phyloP scores from a whole-genome alignment of 768 basidiomycete species.

The Podaxis sp. region DNA sequence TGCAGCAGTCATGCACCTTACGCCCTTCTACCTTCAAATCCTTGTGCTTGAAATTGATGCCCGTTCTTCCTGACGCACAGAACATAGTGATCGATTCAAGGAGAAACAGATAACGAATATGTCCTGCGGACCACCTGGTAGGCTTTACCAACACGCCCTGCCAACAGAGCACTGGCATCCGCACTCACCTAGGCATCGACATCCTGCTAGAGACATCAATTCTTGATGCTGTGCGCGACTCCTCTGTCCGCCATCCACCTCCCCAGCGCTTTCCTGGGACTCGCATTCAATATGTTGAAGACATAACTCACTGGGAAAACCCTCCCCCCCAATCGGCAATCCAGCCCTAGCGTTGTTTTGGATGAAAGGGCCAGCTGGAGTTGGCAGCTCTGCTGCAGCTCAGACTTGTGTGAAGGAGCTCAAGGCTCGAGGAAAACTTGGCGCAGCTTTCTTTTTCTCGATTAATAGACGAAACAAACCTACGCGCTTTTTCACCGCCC shows the following conservation, averaged over 20 bases:
- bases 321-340: not conserved
- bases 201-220: not conserved
- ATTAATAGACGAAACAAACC: not conserved
- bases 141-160: not conserved
- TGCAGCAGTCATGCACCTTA: not conserved
- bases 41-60: not conserved
- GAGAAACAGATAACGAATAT: not conserved
- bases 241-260: not conserved
- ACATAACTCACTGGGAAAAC: not conserved
- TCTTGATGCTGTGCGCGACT: not conserved
- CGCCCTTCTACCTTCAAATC: not conserved
- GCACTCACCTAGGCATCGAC: not conserved
- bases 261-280: not conserved
- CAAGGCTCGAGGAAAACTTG: not conserved
- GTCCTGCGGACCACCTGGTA: not conserved
- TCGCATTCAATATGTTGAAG: constrained; percentile 1
- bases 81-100: not conserved
- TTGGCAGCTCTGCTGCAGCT: not conserved
- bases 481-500: not conserved
- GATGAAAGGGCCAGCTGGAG: not conserved
- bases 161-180: not conserved
- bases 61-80: not conserved
- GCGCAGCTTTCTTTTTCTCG: constrained; percentile 8
- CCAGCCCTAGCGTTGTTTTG: not conserved
- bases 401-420: not conserved